Percentiles rank a stretch among this genome's conserved stretches.
phyloP scores from a whole-genome alignment of 768 basidiomycete species.

The Collybiopsis luxurians region DNA sequence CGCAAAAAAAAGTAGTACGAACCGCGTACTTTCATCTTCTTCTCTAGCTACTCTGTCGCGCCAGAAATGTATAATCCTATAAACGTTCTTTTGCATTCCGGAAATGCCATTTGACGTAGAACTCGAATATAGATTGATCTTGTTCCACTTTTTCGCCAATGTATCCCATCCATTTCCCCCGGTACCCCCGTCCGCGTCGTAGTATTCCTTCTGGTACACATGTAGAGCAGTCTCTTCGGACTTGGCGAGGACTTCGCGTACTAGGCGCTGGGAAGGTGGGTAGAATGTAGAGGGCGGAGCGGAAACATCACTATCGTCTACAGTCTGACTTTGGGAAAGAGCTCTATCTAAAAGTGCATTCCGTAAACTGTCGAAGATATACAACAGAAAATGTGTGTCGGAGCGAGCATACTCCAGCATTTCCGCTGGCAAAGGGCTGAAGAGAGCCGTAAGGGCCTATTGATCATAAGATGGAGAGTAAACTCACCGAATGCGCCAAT shows the following conservation, averaged over 20 bases:
- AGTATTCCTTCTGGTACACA: slow-evolving; percentile 64
- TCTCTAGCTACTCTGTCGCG: slow-evolving; percentile 74
- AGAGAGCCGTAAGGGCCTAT: background rate
- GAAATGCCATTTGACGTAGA: slow-evolving; percentile 20
- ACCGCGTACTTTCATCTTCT: slow-evolving; percentile 87
- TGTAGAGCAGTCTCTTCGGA: slow-evolving; percentile 78
- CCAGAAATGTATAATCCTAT: slow-evolving; percentile 77
- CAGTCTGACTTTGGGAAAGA: slow-evolving; percentile 33
- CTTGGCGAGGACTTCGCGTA: slow-evolving; percentile 64
- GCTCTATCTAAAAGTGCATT: slow-evolving; percentile 80
- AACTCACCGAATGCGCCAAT: slow-evolving; percentile 88
- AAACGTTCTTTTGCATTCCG: slow-evolving; percentile 57
- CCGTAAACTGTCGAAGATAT: slow-evolving; percentile 88
- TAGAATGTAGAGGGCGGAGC: slow-evolving; percentile 16
- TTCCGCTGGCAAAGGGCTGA: slow-evolving; percentile 75
- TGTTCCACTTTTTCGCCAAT: slow-evolving; percentile 83
- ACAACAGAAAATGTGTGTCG: slow-evolving; percentile 94
- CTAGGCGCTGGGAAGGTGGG: slow-evolving; percentile 33
- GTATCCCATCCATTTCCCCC: slow-evolving; percentile 78
- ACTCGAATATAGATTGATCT: slow-evolving; percentile 38
- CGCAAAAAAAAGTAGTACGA: slow-evolving; percentile 19
- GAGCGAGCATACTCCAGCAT: slow-evolving; percentile 94
- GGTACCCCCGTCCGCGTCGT: slow-evolving; percentile 60
- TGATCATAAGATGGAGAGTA: background rate
- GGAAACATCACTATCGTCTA: slow-evolving; percentile 3